A percentile compares a stretch with the other conserved stretches of the same genome.
phyloP scores from a whole-genome alignment of 1,139 yeast species.

The Yamadazyma jaroonii region DNA sequence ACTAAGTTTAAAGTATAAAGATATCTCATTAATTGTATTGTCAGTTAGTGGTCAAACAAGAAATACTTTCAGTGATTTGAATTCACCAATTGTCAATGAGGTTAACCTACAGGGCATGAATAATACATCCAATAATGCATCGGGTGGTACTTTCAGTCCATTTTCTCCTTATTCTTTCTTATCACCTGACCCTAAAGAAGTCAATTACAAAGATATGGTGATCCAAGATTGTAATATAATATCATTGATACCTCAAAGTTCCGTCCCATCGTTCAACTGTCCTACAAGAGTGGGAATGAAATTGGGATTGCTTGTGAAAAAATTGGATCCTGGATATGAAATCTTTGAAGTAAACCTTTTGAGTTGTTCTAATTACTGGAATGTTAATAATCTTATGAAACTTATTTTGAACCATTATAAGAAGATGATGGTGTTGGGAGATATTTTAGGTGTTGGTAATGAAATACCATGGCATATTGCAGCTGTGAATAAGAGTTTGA shows the following conservation, averaged over 20 bases:
- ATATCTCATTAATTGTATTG: constrained; percentile 66
- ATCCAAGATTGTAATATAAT: constrained; percentile 55
- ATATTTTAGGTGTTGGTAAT: constrained; percentile 18
- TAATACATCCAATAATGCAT: not conserved
- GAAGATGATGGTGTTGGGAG: constrained; percentile 54
- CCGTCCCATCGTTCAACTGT: constrained; percentile 66
- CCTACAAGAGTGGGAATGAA: constrained; percentile 70
- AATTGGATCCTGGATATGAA: constrained; percentile 20
- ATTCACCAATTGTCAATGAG: not conserved
- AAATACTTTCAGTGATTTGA: constrained; percentile 33
- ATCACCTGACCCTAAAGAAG: constrained; percentile 25
- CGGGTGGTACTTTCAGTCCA: constrained; percentile 2
- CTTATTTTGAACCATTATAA: constrained; percentile 65
- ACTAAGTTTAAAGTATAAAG: constrained; percentile 57
- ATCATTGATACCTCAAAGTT: constrained; percentile 59
- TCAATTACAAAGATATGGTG: constrained; percentile 29
- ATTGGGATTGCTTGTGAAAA: constrained; percentile 65
- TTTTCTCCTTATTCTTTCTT: constrained; percentile 16
- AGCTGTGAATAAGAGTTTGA: constrained; percentile 68
- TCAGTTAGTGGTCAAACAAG: constrained; percentile 68
- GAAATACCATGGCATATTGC: constrained; percentile 80
- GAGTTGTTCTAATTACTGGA: constrained; percentile 67
- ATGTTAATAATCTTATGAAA: constrained; percentile 54
- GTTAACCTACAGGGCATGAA: not conserved
- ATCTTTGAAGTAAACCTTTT: constrained; percentile 61